Conservation (phyloP, 768 basidiomycete genomes). For the Boletus huronensis region DNA sequence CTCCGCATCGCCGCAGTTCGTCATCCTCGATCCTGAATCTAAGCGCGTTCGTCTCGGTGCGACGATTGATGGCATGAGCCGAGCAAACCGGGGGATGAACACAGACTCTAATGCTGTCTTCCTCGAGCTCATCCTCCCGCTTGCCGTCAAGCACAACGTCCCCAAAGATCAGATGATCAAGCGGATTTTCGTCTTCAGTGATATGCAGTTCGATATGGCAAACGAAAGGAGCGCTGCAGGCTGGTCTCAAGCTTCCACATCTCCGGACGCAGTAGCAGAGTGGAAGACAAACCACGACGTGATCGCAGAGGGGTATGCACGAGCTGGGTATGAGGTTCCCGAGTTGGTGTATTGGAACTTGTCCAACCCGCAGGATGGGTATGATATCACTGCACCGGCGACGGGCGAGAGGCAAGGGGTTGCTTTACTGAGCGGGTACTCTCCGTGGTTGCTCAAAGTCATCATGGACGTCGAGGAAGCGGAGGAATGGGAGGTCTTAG, state of each 20-base stretch:
- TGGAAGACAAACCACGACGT: constrained; percentile 66
- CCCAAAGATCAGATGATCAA: constrained; percentile 70
- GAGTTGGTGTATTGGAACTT: constrained; percentile 76
- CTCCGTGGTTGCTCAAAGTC: constrained; percentile 64
- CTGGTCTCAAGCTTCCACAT: too few relatives aligned
- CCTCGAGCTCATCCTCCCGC: constrained; percentile 55
- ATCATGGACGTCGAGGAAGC: constrained; percentile 57
- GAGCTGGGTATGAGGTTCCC: constrained; percentile 68
- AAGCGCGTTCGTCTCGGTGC: constrained; percentile 29
- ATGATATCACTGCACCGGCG: constrained; percentile 43
- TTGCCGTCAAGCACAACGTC: constrained; percentile 55
- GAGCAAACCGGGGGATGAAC: constrained; percentile 49
- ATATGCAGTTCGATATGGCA: constrained; percentile 69
- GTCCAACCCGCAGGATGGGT: constrained; percentile 17
- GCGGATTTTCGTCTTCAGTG: constrained; percentile 70
- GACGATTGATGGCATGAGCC: constrained; percentile 37
- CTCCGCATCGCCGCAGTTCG: constrained; percentile 46
- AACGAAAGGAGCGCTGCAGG: background rate
- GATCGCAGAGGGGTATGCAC: constrained; percentile 50
- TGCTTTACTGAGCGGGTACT: constrained; percentile 68
- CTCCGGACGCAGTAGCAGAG: background rate
- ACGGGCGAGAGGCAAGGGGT: constrained; percentile 55
- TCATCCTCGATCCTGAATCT: constrained; percentile 43
- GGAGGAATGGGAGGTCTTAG: constrained; percentile 37
- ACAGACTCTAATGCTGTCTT: constrained; percentile 65